Percentiles rank a stretch among this genome's conserved stretches.
Evolutionary conservation across 805 yeast genomes (phyloP).

Genomic region (Brettanomyces nanus): DNA sequence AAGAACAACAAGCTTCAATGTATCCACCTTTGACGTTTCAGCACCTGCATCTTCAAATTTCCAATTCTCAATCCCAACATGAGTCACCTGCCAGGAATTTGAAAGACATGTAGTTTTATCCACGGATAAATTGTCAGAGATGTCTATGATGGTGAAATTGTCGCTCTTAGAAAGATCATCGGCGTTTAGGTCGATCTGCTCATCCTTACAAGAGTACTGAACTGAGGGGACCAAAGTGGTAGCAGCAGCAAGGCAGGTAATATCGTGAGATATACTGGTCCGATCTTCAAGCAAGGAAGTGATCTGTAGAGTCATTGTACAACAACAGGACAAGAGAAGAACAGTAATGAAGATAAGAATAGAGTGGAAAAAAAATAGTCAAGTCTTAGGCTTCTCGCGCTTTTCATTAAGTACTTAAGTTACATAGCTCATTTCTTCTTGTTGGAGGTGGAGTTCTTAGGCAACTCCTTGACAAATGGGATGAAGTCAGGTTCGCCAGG

Average conservation of each 20-base stretch:
- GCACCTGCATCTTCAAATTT: constrained; percentile 7
- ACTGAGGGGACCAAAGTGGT: neutral
- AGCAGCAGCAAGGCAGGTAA: neutral
- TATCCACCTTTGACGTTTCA: neutral
- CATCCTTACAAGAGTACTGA: neutral
- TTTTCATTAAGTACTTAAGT: neutral
- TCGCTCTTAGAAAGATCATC: constrained; percentile 1
- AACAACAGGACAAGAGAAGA: neutral
- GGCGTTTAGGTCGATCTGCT: constrained; percentile 1
- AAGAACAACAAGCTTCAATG: neutral
- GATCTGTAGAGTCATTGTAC: neutral
- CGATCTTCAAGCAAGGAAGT: neutral
- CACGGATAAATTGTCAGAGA: neutral
- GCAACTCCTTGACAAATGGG: constrained; percentile 83
- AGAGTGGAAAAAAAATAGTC: neutral
- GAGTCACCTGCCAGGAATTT: constrained; percentile 8
- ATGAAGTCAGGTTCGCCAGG: constrained; percentile 98
- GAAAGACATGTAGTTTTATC: constrained; percentile 6
- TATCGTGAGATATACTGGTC: neutral
- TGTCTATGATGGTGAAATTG: constrained; percentile 3
- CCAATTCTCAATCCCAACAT: constrained; percentile 5
- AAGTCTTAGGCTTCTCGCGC: neutral
- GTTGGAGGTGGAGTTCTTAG: constrained; percentile 86
- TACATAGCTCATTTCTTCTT: constrained; percentile 13
- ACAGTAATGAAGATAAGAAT: neutral